Base-by-base conservation (phyloP, 2,329 filamentous ascomycete species). In the Alternaria metachromatica region DNA sequence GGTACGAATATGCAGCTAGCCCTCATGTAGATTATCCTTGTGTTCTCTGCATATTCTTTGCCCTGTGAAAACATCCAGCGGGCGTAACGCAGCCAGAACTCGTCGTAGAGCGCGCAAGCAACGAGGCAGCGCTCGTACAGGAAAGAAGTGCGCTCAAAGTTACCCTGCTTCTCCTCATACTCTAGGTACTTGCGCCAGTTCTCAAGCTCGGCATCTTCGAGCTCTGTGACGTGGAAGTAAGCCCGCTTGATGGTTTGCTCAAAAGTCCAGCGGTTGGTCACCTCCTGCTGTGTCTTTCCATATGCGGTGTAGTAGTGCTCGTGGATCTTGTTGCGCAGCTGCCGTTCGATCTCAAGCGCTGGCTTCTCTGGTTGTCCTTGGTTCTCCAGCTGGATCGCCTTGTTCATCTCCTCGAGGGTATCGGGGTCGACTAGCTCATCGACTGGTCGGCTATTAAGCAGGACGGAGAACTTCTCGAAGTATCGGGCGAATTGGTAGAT, bases 141-240 rank as follows among this genome's bases (percentile, higher is more conserved):
- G 75, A 96, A 96, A 6, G 92, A 87, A 49, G 87, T 90, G 63
- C 96, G 88, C 13, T 85, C 81, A 69, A 89, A 93, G 68, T 94
- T 89, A 56, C 92, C 93, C 79, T 97, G 91, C 0, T 86, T 82
- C 81, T 99, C 96, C 78, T 99, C 96, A 72, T 96, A 98, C 77
- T 98, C 95, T 48, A 99, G 87, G 74, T 98, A 99, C 76, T 97
- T 97, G 73, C 92, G 89, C 96, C 96, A 99, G 80, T 97, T 97
- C 41, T 84, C 85, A 18, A 99, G 83, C 76, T 99, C 93, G 9
- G 88, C 83, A 64, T 96, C 90, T 72, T 97, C 94, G 9, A 99
- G 86, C 76, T 97, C 93, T 1, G 93, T 97, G 28, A 97, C 93
- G 76, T 97, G 95, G 83, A 97, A 99, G 79, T 98, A 99, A 1